phyloP scores from a whole-genome alignment of 257 asterid species.

The Solanum bukasovii region DNA sequence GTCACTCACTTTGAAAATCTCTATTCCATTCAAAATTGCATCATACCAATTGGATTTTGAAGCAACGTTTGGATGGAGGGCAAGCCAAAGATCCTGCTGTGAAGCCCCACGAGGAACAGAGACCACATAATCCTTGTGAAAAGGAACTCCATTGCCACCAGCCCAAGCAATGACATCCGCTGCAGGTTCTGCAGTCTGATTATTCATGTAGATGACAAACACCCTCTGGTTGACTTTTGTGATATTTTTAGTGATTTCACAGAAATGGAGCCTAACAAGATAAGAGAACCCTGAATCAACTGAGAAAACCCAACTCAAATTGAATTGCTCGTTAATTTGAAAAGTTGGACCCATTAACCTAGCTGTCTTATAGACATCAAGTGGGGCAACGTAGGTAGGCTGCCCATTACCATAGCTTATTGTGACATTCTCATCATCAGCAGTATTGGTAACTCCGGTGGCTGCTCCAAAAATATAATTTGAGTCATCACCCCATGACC shows the following conservation, averaged over 20 bases:
- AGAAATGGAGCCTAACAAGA: slow-evolving; percentile 53
- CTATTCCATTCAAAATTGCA: slow-evolving; percentile 80
- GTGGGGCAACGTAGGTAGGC: not conserved
- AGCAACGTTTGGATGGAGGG: slow-evolving; percentile 37
- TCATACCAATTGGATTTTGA: slow-evolving; percentile 33
- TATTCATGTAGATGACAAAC: slow-evolving; percentile 29
- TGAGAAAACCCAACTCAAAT: slow-evolving; percentile 40
- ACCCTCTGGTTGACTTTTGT: slow-evolving; percentile 27
- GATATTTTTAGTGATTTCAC: slow-evolving; percentile 29
- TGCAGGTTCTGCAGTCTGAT: slow-evolving; percentile 26
- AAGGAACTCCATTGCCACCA: slow-evolving; percentile 36
- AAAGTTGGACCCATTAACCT: not conserved
- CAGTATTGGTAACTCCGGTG: not conserved
- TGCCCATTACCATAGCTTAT: not conserved
- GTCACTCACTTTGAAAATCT: slow-evolving; percentile 8
- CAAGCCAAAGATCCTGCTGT: slow-evolving; percentile 65
- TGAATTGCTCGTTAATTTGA: not conserved
- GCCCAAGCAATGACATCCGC: slow-evolving; percentile 46
- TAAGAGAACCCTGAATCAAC: slow-evolving; percentile 47
- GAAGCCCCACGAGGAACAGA: slow-evolving; percentile 44
- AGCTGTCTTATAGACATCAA: not conserved
- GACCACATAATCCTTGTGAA: slow-evolving; percentile 53
- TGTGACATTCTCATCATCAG: not conserved
- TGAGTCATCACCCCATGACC: not conserved
- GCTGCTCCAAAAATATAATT: not conserved